Percentiles rank a stretch among this genome's conserved stretches.
phyloP scores from a whole-genome alignment of 495 filamentous ascomycete genomes.

The Tetracladium marchalianum region DNA sequence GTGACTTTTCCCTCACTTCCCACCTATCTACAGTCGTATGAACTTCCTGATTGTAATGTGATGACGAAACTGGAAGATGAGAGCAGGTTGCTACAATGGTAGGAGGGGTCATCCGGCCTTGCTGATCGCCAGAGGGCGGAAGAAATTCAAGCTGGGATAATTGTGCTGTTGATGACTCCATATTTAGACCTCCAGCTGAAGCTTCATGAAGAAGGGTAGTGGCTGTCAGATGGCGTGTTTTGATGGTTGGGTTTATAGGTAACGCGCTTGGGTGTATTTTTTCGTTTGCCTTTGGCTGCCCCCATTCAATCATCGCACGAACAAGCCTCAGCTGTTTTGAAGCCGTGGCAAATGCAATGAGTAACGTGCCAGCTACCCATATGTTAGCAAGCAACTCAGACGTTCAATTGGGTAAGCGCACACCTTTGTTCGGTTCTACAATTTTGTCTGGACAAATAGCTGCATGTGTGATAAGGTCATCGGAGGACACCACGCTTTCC shows the following conservation, averaged over 20 bases:
- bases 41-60: slow-evolving; percentile 47
- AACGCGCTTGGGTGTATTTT: slow-evolving; percentile 24
- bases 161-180: slow-evolving; percentile 44
- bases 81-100: slow-evolving; percentile 66
- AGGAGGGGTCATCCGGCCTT: slow-evolving; percentile 40
- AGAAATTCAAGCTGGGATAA: slow-evolving; percentile 60
- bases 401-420: slow-evolving; percentile 3
- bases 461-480: slow-evolving; percentile 71
- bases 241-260: slow-evolving; percentile 30
- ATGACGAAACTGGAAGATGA: slow-evolving; percentile 39
- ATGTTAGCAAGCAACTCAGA: neutral
- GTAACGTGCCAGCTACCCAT: slow-evolving; percentile 35
- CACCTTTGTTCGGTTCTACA: slow-evolving; percentile 65
- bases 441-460: slow-evolving; percentile 64
- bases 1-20: slow-evolving; percentile 53
- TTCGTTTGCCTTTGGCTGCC: slow-evolving; percentile 29
- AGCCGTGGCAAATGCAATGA: slow-evolving; percentile 55
- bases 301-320: slow-evolving; percentile 48
- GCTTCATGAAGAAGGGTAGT: slow-evolving; percentile 37
- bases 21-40: slow-evolving; percentile 66
- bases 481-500: slow-evolving; percentile 56
- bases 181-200: slow-evolving; percentile 18
- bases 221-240: slow-evolving; percentile 38
- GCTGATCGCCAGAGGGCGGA: slow-evolving; percentile 42
- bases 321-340: slow-evolving; percentile 58